Evolutionary conservation across 108 stramenopile genomes (phyloP).

Genomic region (Fragilaria radians): DNA sequence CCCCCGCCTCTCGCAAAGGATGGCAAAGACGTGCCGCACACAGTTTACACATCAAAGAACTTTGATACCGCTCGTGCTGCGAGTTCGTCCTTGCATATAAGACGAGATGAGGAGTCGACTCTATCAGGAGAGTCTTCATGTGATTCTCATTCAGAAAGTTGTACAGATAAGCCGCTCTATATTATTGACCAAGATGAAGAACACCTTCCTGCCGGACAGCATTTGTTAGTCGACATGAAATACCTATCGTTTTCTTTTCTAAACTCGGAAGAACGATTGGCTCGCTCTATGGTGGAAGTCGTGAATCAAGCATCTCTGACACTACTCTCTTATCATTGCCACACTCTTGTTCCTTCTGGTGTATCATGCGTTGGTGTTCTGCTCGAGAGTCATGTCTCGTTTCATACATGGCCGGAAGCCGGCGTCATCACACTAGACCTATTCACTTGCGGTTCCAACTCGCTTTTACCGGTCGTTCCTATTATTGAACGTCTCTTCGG

Average conservation of each 20-base stretch:
- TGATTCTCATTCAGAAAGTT: too few relatives aligned
- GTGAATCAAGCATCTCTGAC: slow-evolving; percentile 42
- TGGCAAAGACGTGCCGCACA: slow-evolving; percentile 46
- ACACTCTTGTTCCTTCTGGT: slow-evolving; percentile 70
- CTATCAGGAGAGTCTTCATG: slow-evolving; percentile 2
- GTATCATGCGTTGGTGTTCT: slow-evolving; percentile 77
- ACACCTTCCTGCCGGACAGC: slow-evolving; percentile 61
- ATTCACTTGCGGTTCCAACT: slow-evolving; percentile 62
- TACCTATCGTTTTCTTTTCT: slow-evolving; percentile 56
- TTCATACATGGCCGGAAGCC: slow-evolving; percentile 87
- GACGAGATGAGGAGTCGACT: slow-evolving; percentile 5
- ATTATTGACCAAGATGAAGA: slow-evolving; percentile 20
- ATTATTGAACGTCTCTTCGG: slow-evolving; percentile 64
- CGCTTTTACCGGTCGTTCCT: slow-evolving; percentile 57
- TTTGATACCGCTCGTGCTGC: slow-evolving; percentile 26
- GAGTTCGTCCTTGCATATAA: slow-evolving; percentile 1
- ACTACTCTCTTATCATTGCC: slow-evolving; percentile 82
- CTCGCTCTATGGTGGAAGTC: slow-evolving; percentile 54
- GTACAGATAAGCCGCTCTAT: too few relatives aligned
- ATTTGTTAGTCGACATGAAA: slow-evolving; percentile 76
- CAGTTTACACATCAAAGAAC: slow-evolving; percentile 54
- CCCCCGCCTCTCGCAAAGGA: slow-evolving; percentile 24
- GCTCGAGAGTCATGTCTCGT: slow-evolving; percentile 71
- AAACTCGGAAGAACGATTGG: slow-evolving; percentile 54
- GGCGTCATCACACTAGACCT: slow-evolving; percentile 81